These are phyloP conservation scores for Leucocoprinus sp. DNA, from an alignment of 768 basidiomycete species.

Conservation along the genomic window DNA sequence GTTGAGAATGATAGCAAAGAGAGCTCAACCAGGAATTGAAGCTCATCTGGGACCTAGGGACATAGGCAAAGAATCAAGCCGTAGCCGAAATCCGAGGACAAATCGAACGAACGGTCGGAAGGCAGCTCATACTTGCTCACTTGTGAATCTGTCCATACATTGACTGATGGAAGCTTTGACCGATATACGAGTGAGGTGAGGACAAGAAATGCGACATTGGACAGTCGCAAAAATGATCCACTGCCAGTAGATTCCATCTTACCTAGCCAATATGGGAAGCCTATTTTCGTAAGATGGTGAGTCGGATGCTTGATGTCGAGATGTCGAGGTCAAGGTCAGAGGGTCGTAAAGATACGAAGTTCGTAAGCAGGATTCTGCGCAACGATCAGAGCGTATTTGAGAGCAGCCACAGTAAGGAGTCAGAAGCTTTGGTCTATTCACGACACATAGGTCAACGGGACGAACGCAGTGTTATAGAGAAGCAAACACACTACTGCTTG, in stretches of 20 bases:
- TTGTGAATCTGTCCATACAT: conserved; percentile 34
- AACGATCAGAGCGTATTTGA: too few relatives aligned
- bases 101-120: conserved; percentile 37
- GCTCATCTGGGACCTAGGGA: conserved; percentile 19
- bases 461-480: too few relatives aligned
- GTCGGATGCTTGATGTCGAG: conserved; percentile 13
- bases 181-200: conserved; percentile 35
- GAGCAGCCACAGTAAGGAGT: too few relatives aligned
- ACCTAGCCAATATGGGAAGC: conserved; percentile 41
- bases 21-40: conserved; percentile 13
- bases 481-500: too few relatives aligned
- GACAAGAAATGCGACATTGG: conserved; percentile 36
- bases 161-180: not conserved
- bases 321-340: conserved; percentile 4
- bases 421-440: too few relatives aligned
- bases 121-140: conserved; percentile 40
- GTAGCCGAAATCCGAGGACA: conserved; percentile 32
- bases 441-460: too few relatives aligned
- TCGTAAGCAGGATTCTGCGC: too few relatives aligned
- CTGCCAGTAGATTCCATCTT: conserved; percentile 36
- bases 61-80: conserved; percentile 31
- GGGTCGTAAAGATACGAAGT: conserved; percentile 26
- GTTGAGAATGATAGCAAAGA: conserved; percentile 15
- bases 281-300: conserved; percentile 47
- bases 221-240: conserved; percentile 33